Conservation (phyloP, 768 basidiomycete species). For the Trametes maxima region DNA sequence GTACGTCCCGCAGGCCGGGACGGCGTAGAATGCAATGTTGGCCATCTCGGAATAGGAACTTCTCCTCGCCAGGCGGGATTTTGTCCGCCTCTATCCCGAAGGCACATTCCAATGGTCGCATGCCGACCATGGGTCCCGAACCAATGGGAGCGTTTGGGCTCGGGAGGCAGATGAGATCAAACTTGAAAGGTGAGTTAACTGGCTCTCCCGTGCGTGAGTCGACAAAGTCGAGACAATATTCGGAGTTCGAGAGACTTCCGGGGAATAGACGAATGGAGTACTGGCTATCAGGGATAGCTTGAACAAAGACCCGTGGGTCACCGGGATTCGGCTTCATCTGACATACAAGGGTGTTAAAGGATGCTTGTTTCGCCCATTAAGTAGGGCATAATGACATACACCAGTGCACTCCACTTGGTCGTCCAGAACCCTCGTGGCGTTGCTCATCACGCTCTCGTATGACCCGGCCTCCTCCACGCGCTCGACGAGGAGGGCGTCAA, state of each 20-base stretch:
- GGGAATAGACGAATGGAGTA: slow-evolving; percentile 11
- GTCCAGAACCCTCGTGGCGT: too few species aligned
- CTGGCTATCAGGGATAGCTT: not conserved
- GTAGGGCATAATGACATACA: too few species aligned
- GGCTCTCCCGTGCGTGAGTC: not conserved
- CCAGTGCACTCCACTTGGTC: too few species aligned
- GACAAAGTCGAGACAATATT: slow-evolving; percentile 7
- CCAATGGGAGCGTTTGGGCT: not conserved
- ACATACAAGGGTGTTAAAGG: too few species aligned
- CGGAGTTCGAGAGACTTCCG: not conserved
- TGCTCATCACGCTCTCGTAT: too few species aligned
- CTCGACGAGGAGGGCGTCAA: too few species aligned
- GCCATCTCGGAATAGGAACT: slow-evolving; percentile 1
- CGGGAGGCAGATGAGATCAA: not conserved
- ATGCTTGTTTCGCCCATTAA: too few species aligned
- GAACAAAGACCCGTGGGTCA: not conserved
- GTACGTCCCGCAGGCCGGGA: not conserved
- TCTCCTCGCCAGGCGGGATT: not conserved
- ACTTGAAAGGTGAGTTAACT: slow-evolving; percentile 1
- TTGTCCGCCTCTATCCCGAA: not conserved
- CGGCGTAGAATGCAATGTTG: not conserved
- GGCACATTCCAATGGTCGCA: not conserved
- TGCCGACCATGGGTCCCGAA: not conserved
- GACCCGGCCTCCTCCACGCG: too few species aligned
- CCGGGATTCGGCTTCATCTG: not conserved